Evolutionary conservation across 805 yeast species (phyloP).

Genomic region (Diddensiella caesifluorescens): DNA sequence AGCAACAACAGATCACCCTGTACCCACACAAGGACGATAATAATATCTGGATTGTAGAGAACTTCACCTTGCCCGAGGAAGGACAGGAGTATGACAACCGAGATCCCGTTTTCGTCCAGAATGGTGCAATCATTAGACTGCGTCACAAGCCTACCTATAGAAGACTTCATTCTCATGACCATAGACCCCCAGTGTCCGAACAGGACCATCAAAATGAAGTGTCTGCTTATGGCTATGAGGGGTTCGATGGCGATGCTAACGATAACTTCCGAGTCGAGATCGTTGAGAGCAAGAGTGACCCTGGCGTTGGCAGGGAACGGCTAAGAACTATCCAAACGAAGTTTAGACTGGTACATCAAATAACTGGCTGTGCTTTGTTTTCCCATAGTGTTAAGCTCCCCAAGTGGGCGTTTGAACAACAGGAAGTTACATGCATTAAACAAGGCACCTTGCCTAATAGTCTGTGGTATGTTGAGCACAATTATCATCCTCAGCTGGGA

Average conservation of each 20-base stretch:
- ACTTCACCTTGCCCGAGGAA: slow-evolving; percentile 26
- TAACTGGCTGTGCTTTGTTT: slow-evolving; percentile 63
- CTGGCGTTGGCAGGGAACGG: slow-evolving; percentile 34
- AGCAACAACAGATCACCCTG: slow-evolving; percentile 75
- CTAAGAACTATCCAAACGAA: slow-evolving; percentile 59
- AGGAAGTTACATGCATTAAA: slow-evolving; percentile 82
- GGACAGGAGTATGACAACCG: slow-evolving; percentile 32
- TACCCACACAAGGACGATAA: slow-evolving; percentile 58
- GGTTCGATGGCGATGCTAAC: slow-evolving; percentile 58
- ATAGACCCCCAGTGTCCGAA: slow-evolving; percentile 83
- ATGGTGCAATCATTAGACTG: slow-evolving; percentile 57
- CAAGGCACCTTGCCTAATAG: slow-evolving; percentile 64
- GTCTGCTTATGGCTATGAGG: slow-evolving; percentile 59
- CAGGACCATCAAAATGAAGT: slow-evolving; percentile 89
- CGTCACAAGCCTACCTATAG: slow-evolving; percentile 65
- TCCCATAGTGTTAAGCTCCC: slow-evolving; percentile 75
- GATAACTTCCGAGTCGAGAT: slow-evolving; percentile 66
- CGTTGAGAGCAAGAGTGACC: slow-evolving; percentile 34
- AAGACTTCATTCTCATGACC: slow-evolving; percentile 63
- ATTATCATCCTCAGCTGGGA: slow-evolving; percentile 47
- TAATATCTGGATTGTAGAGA: slow-evolving; percentile 72
- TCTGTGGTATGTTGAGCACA: slow-evolving; percentile 68
- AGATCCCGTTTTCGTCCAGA: slow-evolving; percentile 45
- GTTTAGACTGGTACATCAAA: slow-evolving; percentile 62
- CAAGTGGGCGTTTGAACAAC: slow-evolving; percentile 78